Percentiles rank a stretch among this genome's conserved stretches.
These are phyloP conservation scores for Beauveria scarabaeidicola DNA, from an alignment of 2,329 filamentous ascomycete genomes.

Conservation along the genomic window DNA sequence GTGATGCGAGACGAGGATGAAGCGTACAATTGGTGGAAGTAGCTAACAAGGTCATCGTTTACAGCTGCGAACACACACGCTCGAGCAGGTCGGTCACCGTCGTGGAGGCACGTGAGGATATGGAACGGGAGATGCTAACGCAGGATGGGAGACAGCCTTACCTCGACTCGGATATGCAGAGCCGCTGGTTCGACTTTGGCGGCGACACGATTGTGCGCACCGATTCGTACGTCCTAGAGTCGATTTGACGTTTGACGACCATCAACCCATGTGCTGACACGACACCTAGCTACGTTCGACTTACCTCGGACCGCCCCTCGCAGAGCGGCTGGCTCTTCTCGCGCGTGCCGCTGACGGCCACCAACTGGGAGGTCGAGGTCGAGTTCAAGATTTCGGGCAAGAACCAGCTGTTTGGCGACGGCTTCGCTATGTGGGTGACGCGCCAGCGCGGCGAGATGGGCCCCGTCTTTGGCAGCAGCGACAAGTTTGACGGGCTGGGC, in stretches of 20 bases:
- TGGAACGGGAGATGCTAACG: slow-evolving; percentile 13
- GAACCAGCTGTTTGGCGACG: slow-evolving; percentile 87
- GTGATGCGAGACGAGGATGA: slow-evolving; percentile 14
- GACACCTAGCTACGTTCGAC: slow-evolving; percentile 68
- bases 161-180: slow-evolving; percentile 95
- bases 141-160: slow-evolving; percentile 60
- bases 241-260: background rate
- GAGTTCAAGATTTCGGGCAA: slow-evolving; percentile 91
- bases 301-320: slow-evolving; percentile 83
- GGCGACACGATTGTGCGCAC: slow-evolving; percentile 81
- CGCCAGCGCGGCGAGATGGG: slow-evolving; percentile 78
- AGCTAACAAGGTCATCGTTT: slow-evolving; percentile 17
- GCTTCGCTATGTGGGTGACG: slow-evolving; percentile 96
- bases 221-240: slow-evolving; percentile 46
- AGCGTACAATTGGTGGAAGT: background rate
- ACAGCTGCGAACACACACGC: slow-evolving; percentile 79
- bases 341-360: slow-evolving; percentile 86
- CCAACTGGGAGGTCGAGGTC: slow-evolving; percentile 96
- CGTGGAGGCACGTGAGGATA: slow-evolving; percentile 14
- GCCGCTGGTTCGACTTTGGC: slow-evolving; percentile 98
- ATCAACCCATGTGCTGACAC: background rate
- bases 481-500: slow-evolving; percentile 88
- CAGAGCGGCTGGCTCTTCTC: slow-evolving; percentile 93
- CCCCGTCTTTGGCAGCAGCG: slow-evolving; percentile 77
- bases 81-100: slow-evolving; percentile 58